Evolutionary conservation across 371 early-diverging fungal species (phyloP), one percentile per base, ranked within the genome.

Genomic region (Apophysomyces elegans): DNA sequence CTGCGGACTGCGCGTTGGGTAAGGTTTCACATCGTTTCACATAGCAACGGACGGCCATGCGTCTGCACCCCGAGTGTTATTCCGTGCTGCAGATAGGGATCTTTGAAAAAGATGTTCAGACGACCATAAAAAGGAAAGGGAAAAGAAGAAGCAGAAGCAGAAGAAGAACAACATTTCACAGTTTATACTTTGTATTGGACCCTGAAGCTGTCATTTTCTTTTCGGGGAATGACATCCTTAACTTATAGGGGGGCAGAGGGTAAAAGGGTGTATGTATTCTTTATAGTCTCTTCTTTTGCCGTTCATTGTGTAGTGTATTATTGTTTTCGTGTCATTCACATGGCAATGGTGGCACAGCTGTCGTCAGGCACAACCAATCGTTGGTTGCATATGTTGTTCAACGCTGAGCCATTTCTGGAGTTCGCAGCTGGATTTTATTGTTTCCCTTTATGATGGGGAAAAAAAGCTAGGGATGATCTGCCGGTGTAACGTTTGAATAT

Each of bases 201-300:
- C 54, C 54, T 50, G 54, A 50, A 50, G 21, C 54, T 50, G 54
- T 50, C 54, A 50, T 50, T 50, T 41, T 50, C 35, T 50, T 50
- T n/a, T 50, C 7, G 54, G 54, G 54, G 54, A 50, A 50, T 50
- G 54, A 18, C 54, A 50, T 50, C 21, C 54, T 50, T 26, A 26
- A 21, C 54, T 50, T 50, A 50, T 26, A 26, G 32, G 32, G 21
- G 54, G 54, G 54, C 13, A n/a, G 46, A 45, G 16, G 16, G 6
- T 45, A n/a, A 41, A 41, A 41, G 41, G 41, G 41, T 41, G 41
- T 41, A 13, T 41, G 8, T 41, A 41, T 41, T 11, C 41, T 11
- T 41, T 11, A 41, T 41, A 11, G 1, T 41, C 13, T 41, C 2
- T 5, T 41, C 13, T 41, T 41, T 41, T 41, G 6, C 41, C 41